Conservation (phyloP, 1,284 basidiomycete genomes). For the Kwoniella shivajii region DNA sequence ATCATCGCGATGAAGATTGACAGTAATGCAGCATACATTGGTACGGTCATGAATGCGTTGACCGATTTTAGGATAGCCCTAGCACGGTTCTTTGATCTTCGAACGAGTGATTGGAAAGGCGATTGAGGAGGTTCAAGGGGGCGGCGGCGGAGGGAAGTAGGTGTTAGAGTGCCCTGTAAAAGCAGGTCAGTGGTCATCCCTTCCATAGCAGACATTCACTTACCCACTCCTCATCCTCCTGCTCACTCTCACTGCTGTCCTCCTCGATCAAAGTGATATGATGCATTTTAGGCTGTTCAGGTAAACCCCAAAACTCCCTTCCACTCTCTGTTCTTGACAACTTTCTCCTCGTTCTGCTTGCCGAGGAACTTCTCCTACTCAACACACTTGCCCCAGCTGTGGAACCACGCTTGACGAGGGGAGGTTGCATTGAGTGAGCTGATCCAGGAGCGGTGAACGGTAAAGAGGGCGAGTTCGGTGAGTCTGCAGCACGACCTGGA, state of each 20-base stretch:
- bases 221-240: constrained; percentile 54
- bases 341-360: constrained; percentile 13
- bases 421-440: constrained; percentile 28
- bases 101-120: constrained; percentile 22
- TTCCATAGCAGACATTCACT: constrained; percentile 3
- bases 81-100: constrained; percentile 45
- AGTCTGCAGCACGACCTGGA: neutral
- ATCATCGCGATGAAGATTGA: constrained; percentile 81
- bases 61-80: constrained; percentile 56
- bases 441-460: constrained; percentile 52
- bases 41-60: constrained; percentile 82
- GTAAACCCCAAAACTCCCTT: constrained; percentile 52
- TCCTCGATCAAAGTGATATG: constrained; percentile 31
- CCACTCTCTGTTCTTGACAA: constrained; percentile 46
- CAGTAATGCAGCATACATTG: constrained; percentile 75
- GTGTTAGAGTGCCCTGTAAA: constrained; percentile 17
- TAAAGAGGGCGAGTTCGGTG: constrained; percentile 28
- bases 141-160: constrained; percentile 31
- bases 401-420: constrained; percentile 3
- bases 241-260: constrained; percentile 39
- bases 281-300: constrained; percentile 40
- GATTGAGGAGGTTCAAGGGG: constrained; percentile 25
- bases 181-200: neutral
- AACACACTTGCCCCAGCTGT: constrained; percentile 4
- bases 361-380: constrained; percentile 11